Evolutionary conservation across 768 basidiomycete genomes (phyloP).

Genomic region (Podaxis sp.): DNA sequence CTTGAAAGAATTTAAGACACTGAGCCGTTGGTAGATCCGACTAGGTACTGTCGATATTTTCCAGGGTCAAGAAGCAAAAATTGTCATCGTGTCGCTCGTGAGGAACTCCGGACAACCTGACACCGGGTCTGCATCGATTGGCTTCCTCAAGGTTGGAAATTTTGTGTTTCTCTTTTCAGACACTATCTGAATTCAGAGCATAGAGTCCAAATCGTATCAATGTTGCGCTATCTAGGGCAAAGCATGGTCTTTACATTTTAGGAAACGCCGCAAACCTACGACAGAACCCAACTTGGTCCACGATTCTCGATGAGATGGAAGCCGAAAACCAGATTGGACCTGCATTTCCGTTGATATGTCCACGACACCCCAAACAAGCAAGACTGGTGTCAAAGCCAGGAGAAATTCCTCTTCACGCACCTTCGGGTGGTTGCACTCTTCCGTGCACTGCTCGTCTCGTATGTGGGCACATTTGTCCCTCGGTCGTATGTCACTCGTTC

Average conservation of each 20-base stretch:
- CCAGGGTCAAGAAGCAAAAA: constrained; percentile 72
- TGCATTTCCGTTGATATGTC: constrained; percentile 56
- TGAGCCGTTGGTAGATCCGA: constrained; percentile 42
- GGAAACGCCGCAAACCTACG: constrained; percentile 58
- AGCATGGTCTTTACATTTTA: constrained; percentile 70
- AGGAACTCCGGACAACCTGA: constrained; percentile 54
- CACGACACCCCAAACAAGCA: constrained; percentile 46
- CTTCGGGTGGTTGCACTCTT: constrained; percentile 65
- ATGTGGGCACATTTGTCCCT: constrained; percentile 68
- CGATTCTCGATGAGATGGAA: constrained; percentile 57
- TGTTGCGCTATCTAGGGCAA: constrained; percentile 73
- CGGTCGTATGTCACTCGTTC: constrained; percentile 37
- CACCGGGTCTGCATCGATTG: constrained; percentile 46
- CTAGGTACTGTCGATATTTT: constrained; percentile 78
- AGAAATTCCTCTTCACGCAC: constrained; percentile 46
- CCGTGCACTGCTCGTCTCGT: constrained; percentile 49
- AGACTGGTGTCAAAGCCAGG: constrained; percentile 49
- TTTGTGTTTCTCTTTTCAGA: neutral
- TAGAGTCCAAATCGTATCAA: constrained; percentile 56
- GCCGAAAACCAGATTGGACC: constrained; percentile 12
- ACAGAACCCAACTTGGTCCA: constrained; percentile 48
- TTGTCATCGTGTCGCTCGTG: constrained; percentile 74
- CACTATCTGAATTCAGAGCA: neutral
- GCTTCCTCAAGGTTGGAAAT: constrained; percentile 63
- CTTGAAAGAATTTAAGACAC: neutral